Conservation (phyloP, 1,284 basidiomycete genomes). For the Ustilago crameri region DNA sequence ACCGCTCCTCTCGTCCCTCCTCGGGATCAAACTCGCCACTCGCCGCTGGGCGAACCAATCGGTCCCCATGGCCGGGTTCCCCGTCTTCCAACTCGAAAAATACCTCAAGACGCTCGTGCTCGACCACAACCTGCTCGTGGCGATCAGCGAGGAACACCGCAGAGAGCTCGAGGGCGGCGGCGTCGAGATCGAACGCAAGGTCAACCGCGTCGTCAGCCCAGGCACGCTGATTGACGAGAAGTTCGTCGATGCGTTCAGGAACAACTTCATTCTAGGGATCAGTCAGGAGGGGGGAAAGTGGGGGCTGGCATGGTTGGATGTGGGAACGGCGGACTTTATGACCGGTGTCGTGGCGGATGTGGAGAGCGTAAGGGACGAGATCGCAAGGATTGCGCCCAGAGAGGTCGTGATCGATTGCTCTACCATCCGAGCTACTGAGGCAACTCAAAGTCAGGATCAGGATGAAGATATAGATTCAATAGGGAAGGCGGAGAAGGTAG, state of each 20-base stretch:
- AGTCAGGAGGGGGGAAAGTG: constrained; percentile 14
- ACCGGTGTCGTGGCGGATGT: constrained; percentile 52
- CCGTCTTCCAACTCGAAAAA: constrained; percentile 64
- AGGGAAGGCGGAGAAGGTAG: background rate
- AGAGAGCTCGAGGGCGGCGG: constrained; percentile 12
- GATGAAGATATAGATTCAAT: background rate
- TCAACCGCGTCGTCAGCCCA: constrained; percentile 60
- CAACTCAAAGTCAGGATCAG: no score
- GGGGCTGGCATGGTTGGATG: constrained; percentile 66
- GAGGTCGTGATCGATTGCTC: constrained; percentile 56
- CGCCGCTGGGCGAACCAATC: constrained; percentile 57
- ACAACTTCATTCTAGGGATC: constrained; percentile 62
- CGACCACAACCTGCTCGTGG: constrained; percentile 60
- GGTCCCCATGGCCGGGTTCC: constrained; percentile 66
- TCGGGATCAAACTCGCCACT: constrained; percentile 62
- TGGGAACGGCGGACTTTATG: constrained; percentile 65
- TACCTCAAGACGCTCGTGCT: constrained; percentile 65
- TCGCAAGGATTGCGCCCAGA: constrained; percentile 56
- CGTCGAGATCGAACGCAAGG: constrained; percentile 48
- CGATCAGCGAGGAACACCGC: constrained; percentile 64
- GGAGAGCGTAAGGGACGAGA: constrained; percentile 57
- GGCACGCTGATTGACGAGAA: constrained; percentile 66
- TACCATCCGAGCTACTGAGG: constrained; percentile 6
- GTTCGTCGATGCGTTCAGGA: constrained; percentile 64
- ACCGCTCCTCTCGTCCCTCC: constrained; percentile 44